Evolutionary conservation across 2,329 filamentous ascomycete species (phyloP), one percentile per base, ranked within the genome.

Genomic region (Aspergillus ibericus): DNA sequence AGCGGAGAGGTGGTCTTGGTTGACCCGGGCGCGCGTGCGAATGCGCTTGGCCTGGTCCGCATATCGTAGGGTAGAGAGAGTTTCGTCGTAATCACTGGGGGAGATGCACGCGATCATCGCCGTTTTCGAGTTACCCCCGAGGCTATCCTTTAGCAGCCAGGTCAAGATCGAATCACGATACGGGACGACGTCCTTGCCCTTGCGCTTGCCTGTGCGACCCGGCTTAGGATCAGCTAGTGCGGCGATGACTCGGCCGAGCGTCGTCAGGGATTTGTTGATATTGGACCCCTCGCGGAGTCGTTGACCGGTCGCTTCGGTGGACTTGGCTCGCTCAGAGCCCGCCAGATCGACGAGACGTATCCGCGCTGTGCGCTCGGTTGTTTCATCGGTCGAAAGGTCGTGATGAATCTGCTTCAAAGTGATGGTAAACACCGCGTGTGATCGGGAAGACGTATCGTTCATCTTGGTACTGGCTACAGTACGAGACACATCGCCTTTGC

Each of bases 71-170:
- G 95, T 99, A 2, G 92, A 96, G 1, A 99, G 84, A 0, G 95
- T 99, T 75, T 99, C 95, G 58, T 99, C 95, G 72, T 99, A 98
- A 78, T 99, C 95, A 0, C 91, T 88, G 0, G 95, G 95, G 5
- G 92, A 89, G 67, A 99, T 96, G 74, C 95, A 98, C 8, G 95
- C 95, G 69, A 99, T 97, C 95, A 99, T 99, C 62, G 95, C 95
- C 9, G 95, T 99, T 78, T 98, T 99, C 71, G 89, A 93, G 82
- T 99, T 99, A 56, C 95, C 95, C 12, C 95, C 95, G 0, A 99
- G 82, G 1, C 91, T 96, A 76, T 99, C 95, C 74, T 98, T 98
- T 63, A 99, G 83, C 4, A 99, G 83, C 93, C 93, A 89, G 10
- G 87, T 89, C 32, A 89, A 77, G 44, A 89, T 86, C 1, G 92